Conservation (phyloP, 164 flowering plant genomes). For the Nymphaea thermarum region DNA sequence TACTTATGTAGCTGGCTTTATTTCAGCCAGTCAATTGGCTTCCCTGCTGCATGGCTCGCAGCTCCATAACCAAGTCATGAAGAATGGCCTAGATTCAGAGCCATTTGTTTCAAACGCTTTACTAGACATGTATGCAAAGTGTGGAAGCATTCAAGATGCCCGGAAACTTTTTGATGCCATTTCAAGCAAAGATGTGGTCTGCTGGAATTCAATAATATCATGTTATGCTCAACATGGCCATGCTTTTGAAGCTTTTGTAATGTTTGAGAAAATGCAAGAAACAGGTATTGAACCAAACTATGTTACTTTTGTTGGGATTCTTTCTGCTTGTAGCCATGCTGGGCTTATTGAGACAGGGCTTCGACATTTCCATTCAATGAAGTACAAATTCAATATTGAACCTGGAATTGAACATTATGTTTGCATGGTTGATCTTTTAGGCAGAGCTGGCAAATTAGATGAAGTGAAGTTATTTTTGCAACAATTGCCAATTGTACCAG, state of each 20-base stretch:
- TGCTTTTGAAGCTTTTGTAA: slow-evolving; percentile 38
- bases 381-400: slow-evolving; percentile 25
- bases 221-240: slow-evolving; percentile 60
- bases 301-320: slow-evolving; percentile 56
- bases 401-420: slow-evolving; percentile 67
- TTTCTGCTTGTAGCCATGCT: slow-evolving; percentile 60
- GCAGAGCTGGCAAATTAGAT: slow-evolving; percentile 42
- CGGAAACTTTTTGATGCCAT: slow-evolving; percentile 24
- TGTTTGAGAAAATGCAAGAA: slow-evolving; percentile 27
- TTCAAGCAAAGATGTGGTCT: slow-evolving; percentile 30
- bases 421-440: slow-evolving; percentile 53
- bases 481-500: slow-evolving; percentile 48
- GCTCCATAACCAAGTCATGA: slow-evolving; percentile 41
- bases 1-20: slow-evolving; percentile 49
- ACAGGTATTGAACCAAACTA: slow-evolving; percentile 45
- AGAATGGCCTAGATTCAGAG: slow-evolving; percentile 32
- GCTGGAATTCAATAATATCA: slow-evolving; percentile 69
- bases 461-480: slow-evolving; percentile 54
- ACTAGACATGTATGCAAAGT: slow-evolving; percentile 69
- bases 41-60: slow-evolving; percentile 43
- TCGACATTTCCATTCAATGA: slow-evolving; percentile 34
- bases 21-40: slow-evolving; percentile 52
- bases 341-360: slow-evolving; percentile 55
- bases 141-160: slow-evolving; percentile 58
- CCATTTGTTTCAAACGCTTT: slow-evolving; percentile 51